Base-by-base conservation (phyloP, 345 rosid genomes). In the Excoecaria cochinchinensis region DNA sequence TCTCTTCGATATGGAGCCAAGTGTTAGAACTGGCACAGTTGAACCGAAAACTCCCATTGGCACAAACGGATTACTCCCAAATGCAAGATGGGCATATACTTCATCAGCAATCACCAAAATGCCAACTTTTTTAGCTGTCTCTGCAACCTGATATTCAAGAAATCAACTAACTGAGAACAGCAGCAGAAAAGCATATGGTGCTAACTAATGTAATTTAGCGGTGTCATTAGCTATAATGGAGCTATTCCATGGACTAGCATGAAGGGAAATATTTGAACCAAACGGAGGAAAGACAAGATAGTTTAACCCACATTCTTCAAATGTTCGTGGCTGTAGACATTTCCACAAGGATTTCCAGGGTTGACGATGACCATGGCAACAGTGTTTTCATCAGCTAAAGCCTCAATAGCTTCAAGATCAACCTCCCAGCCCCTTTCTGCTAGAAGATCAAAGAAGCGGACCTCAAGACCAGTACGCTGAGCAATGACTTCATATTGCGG, bases 361-460 rank as follows among this genome's bases (percentile, higher is more conserved):
- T 88, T 91, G 14, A 89, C 82, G 3, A 91, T 59, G 63, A 89
- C 90, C 40, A 88, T 78, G 0, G 91, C 91, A 14, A 77, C 82
- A 13, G 90, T 91, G 57, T 88, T 91, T 16, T 84, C 89, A 60
- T 91, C 96, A 40, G 90, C 89, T 39, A 83, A 67, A 47, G 85
- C 82, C 73, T 89, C 88, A 9, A 89, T 51, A 36, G 83, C 85
- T 44, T 83, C 75, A 25, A 90, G 84, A 81, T 87, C 89, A 36
- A 87, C 86, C 73, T 87, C 95, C 92, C 92, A 89, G 36, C 87
- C 84, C 66, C 69, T 82, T 3, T 84, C 82, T 0, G 91, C 91
- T 63, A 89, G 84, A 77, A 86, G 91, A 81, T 91, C 90, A 36
- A 84, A 86, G 75, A 83, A 74, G 24, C 90, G 90, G 67, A 82